Conservation (phyloP, 768 basidiomycete species). For the Epithele typhae region DNA sequence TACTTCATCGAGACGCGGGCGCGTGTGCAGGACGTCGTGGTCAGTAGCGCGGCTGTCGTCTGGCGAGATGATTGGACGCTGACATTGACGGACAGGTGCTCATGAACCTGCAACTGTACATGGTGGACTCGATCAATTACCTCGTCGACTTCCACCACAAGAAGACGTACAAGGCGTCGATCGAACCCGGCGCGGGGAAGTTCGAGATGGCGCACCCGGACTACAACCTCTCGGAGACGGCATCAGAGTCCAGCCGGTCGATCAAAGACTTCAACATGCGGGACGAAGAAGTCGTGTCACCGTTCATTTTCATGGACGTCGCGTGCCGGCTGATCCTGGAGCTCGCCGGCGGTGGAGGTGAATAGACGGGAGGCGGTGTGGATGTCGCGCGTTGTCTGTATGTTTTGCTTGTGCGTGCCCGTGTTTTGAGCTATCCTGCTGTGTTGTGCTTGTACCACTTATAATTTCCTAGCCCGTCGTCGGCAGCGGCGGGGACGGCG, state of each 20-base stretch:
- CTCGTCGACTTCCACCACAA: conserved; percentile 98
- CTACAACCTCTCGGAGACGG: conserved; percentile 41
- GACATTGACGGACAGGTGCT: conserved; percentile 77
- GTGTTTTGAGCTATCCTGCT: conserved; percentile 12
- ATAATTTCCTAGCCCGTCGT: conserved; percentile 2
- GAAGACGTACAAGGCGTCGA: conserved; percentile 80
- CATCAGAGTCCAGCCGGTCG: conserved; percentile 54
- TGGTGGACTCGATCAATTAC: conserved; percentile 94
- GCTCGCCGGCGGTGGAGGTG: conserved; percentile 68
- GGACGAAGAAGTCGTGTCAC: conserved; percentile 70
- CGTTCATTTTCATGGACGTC: conserved; percentile 96
- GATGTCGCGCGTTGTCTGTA: too few relatives aligned
- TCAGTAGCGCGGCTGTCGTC: conserved; percentile 38
- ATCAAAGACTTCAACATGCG: conserved; percentile 47
- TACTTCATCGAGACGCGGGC: conserved; percentile 95
- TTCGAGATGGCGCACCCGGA: conserved; percentile 63
- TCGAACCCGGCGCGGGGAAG: conserved; percentile 60
- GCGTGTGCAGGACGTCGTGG: conserved; percentile 87
- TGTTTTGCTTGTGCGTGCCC: conserved; percentile 13
- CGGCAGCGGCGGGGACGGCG: too few relatives aligned
- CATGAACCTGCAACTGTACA: conserved; percentile 97
- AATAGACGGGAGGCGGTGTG: conserved; percentile 12
- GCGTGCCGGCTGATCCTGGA: conserved; percentile 92
- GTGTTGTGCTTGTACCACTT: conserved; percentile 17
- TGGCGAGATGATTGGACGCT: too few relatives aligned